A percentile compares a stretch with the other conserved stretches of the same genome.
phyloP scores from a whole-genome alignment of 257 asterid species.

The Rhazya stricta region DNA sequence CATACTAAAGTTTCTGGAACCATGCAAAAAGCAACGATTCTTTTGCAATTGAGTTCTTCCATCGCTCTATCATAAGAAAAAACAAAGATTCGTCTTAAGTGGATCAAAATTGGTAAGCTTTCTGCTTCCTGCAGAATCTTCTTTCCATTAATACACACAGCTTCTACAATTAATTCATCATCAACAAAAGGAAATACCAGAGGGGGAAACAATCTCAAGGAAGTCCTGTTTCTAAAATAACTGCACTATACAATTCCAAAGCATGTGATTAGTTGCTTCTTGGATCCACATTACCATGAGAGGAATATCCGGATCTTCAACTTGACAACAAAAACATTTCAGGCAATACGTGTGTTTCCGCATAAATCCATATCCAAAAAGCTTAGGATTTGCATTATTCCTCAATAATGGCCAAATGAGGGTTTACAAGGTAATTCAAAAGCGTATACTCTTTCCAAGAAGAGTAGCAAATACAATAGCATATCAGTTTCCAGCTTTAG shows the following conservation, averaged over 20 bases:
- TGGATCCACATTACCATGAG: neutral
- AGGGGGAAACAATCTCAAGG: neutral
- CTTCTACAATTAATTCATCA: no score
- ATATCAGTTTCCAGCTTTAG: slow-evolving; percentile 43
- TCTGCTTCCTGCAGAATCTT: no score
- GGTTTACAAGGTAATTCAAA: neutral
- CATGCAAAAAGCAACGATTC: no score
- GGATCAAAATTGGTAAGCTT: no score
- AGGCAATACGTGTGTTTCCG: no score
- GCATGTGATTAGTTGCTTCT: neutral
- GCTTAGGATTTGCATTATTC: neutral
- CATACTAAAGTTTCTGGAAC: no score
- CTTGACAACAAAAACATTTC: neutral
- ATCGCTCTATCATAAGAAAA: no score
- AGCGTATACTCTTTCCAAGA: neutral
- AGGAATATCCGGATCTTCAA: neutral
- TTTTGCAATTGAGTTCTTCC: no score
- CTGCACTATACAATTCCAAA: no score
- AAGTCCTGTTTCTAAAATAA: neutral
- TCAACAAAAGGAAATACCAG: no score
- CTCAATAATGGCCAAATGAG: neutral
- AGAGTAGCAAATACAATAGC: neutral
- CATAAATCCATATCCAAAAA: neutral
- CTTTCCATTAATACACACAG: no score
- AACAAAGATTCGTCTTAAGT: no score